A percentile compares a stretch with the other conserved stretches of the same genome.
These are phyloP conservation scores for Periglandula ipomoeae DNA, from an alignment of 2,329 filamentous ascomycete genomes.

Conservation along the genomic window DNA sequence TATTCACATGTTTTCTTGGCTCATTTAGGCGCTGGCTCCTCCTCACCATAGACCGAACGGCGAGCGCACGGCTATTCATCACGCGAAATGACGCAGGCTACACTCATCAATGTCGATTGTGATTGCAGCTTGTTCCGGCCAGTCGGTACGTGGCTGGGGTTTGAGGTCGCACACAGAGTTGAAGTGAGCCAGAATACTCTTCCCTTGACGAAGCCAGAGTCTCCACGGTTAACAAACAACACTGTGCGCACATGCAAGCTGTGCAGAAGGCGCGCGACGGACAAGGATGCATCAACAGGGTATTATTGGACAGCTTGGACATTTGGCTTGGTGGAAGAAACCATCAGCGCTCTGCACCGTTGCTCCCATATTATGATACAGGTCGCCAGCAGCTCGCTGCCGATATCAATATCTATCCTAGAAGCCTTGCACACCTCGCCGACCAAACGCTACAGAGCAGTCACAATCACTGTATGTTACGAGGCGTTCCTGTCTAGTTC, in stretches of 20 bases:
- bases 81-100: not conserved
- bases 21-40: not conserved
- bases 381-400: too few relatives aligned
- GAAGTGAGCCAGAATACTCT: not conserved
- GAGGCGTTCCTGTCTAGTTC: too few relatives aligned
- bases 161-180: not conserved
- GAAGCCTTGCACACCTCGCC: too few relatives aligned
- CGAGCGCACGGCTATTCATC: not conserved
- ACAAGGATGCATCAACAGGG: not conserved
- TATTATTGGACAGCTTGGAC: too few relatives aligned
- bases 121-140: not conserved
- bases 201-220: not conserved
- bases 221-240: not conserved
- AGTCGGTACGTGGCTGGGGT: not conserved
- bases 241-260: not conserved
- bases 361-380: too few relatives aligned
- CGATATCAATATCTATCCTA: too few relatives aligned
- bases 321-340: too few relatives aligned
- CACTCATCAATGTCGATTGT: not conserved
- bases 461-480: too few relatives aligned
- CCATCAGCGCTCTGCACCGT: too few relatives aligned
- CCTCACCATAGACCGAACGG: not conserved
- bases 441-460: too few relatives aligned
- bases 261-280: not conserved
- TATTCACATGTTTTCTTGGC: not conserved